Conservation (phyloP, 2,329 filamentous ascomycete genomes). For the Magnaporthiopsis incrustans region DNA sequence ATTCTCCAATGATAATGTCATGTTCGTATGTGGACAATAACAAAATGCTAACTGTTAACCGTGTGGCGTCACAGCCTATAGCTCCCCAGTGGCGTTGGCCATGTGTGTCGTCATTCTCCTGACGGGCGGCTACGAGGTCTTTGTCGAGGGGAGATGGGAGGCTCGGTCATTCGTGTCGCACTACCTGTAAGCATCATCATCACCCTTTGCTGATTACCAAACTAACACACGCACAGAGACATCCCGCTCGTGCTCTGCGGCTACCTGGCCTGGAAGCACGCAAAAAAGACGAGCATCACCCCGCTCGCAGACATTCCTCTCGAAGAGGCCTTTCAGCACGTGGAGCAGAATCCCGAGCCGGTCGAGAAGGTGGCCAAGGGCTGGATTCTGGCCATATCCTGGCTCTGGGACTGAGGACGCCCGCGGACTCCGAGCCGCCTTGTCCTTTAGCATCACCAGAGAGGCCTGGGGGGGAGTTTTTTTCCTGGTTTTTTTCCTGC, state of each 20-base stretch:
- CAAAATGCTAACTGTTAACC: background rate
- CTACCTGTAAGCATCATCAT: slow-evolving; percentile 37
- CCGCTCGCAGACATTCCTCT: slow-evolving; percentile 44
- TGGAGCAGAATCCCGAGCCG: slow-evolving; percentile 26
- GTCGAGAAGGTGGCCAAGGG: slow-evolving; percentile 19
- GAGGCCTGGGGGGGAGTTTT: too few species aligned
- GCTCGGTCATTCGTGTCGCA: slow-evolving; percentile 53
- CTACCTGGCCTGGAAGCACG: slow-evolving; percentile 57
- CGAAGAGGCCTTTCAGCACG: slow-evolving; percentile 41
- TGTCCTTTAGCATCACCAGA: too few species aligned
- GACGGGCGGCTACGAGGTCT: slow-evolving; percentile 62
- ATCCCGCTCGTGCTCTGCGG: slow-evolving; percentile 49
- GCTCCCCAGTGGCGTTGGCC: slow-evolving; percentile 47
- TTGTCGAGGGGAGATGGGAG: slow-evolving; percentile 46
- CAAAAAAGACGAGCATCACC: slow-evolving; percentile 52
- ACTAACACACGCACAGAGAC: slow-evolving; percentile 31
- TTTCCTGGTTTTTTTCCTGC: too few species aligned
- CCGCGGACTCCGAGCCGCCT: too few species aligned
- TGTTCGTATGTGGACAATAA: too few species aligned
- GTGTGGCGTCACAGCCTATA: slow-evolving; percentile 36
- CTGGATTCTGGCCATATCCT: slow-evolving; percentile 23
- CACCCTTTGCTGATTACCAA: background rate
- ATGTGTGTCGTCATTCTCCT: slow-evolving; percentile 57
- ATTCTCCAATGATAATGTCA: too few species aligned
- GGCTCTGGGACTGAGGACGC: slow-evolving; percentile 26